Evolutionary conservation across 768 basidiomycete species (phyloP).

Genomic region (Suillus brevipes): DNA sequence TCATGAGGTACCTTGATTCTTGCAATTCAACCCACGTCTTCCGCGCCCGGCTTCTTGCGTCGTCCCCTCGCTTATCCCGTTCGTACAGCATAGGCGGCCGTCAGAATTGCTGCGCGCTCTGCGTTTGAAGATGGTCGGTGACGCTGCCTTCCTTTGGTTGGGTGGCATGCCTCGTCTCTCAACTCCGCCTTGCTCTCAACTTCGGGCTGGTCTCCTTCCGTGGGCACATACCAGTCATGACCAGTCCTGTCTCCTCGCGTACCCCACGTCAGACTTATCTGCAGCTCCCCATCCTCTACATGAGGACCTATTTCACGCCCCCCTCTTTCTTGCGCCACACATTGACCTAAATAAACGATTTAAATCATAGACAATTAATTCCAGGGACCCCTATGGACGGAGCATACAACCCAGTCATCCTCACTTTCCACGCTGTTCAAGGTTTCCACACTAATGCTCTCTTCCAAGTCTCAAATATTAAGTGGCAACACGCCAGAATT

Average conservation of each 20-base stretch:
- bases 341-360: not conserved
- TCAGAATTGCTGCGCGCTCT: not conserved
- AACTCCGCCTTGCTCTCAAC: not conserved
- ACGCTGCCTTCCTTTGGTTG: not conserved
- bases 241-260: not conserved
- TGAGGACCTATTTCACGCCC: not conserved
- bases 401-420: not conserved
- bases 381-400: not conserved
- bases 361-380: not conserved
- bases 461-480: not conserved
- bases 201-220: not conserved
- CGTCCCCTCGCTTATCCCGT: not conserved
- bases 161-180: not conserved
- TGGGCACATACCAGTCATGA: not conserved
- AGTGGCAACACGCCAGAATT: not conserved
- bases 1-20: not conserved
- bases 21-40: not conserved
- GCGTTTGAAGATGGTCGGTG: not conserved
- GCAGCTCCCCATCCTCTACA: not conserved
- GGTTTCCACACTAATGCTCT: not conserved
- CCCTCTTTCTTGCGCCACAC: not conserved
- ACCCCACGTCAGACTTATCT: not conserved
- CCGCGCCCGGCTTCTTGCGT: not conserved
- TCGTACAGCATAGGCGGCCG: not conserved
- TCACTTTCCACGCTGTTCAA: not conserved